Conservation (phyloP, 2,329 filamentous ascomycete species). For the Colletotrichum endophyticum region DNA sequence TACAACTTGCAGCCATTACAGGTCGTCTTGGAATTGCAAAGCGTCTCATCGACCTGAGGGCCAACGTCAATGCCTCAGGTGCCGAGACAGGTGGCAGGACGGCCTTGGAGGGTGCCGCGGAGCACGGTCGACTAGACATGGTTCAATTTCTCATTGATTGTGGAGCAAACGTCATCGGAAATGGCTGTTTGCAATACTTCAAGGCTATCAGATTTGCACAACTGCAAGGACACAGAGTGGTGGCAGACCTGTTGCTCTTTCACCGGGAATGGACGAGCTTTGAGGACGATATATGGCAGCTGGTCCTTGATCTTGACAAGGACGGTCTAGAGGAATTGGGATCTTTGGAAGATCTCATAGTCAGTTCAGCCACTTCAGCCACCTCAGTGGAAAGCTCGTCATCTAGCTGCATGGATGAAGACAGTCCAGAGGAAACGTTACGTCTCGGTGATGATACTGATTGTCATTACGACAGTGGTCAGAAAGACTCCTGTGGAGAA, state of each 20-base stretch:
- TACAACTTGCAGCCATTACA: background rate
- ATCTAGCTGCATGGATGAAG: accelerated
- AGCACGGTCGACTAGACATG: background rate
- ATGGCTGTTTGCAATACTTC: accelerated
- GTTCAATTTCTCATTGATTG: accelerated
- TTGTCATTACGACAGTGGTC: too few relatives aligned
- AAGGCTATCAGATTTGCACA: background rate
- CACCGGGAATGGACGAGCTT: background rate
- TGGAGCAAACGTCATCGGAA: accelerated
- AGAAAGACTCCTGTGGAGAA: too few relatives aligned
- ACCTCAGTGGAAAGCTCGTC: too few relatives aligned
- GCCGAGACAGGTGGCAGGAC: accelerated
- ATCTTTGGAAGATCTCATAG: too few relatives aligned
- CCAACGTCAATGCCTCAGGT: accelerated
- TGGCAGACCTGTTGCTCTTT: background rate
- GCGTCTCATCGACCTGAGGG: accelerated
- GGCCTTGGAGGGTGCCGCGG: accelerated
- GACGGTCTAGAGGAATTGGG: accelerated
- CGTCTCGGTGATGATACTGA: too few relatives aligned
- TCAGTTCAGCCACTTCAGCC: too few relatives aligned
- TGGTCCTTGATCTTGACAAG: accelerated
- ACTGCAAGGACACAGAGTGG: accelerated
- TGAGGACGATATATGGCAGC: accelerated
- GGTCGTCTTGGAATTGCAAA: background rate
- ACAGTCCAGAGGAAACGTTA: accelerated